phyloP scores from a whole-genome alignment of 805 yeast genomes.

The Teunomyces stri region DNA sequence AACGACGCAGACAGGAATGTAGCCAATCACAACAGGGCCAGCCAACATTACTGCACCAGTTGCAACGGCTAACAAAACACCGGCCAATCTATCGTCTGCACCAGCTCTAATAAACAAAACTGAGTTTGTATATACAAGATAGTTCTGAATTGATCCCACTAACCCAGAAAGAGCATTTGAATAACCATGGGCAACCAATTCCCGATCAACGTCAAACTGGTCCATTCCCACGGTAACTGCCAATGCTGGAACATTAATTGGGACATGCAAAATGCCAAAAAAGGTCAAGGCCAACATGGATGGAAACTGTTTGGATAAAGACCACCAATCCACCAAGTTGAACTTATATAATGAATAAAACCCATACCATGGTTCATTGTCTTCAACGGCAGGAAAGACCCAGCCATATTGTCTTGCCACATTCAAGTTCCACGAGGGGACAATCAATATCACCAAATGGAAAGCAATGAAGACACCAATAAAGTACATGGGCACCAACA shows the following conservation, averaged over 20 bases:
- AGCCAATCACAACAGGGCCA: conserved; percentile 93
- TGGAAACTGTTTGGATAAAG: conserved; percentile 69
- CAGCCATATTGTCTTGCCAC: conserved; percentile 74
- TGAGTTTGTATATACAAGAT: conserved; percentile 91
- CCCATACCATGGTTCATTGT: conserved; percentile 83
- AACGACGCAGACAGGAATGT: conserved; percentile 92
- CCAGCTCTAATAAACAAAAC: conserved; percentile 92
- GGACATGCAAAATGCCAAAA: conserved; percentile 94
- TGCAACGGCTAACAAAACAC: conserved; percentile 80
- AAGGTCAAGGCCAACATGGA: conserved; percentile 95
- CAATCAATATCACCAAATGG: conserved; percentile 62
- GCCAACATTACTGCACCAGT: conserved; percentile 78
- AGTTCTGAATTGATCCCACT: conserved; percentile 88
- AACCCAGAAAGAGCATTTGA: conserved; percentile 84
- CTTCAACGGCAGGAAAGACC: conserved; percentile 69
- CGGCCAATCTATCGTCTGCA: conserved; percentile 86
- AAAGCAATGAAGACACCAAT: conserved; percentile 66
- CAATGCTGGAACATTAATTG: conserved; percentile 95
- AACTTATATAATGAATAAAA: conserved; percentile 76
- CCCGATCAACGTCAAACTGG: conserved; percentile 86
- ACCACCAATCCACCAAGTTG: conserved; percentile 68
- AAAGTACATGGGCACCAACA: conserved; percentile 79
- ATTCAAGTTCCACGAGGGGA: conserved; percentile 64
- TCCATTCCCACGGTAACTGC: conserved; percentile 89
- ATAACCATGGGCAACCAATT: conserved; percentile 90